Conservation (phyloP, 1,284 basidiomycete genomes). For the Jaminaea rosea region DNA sequence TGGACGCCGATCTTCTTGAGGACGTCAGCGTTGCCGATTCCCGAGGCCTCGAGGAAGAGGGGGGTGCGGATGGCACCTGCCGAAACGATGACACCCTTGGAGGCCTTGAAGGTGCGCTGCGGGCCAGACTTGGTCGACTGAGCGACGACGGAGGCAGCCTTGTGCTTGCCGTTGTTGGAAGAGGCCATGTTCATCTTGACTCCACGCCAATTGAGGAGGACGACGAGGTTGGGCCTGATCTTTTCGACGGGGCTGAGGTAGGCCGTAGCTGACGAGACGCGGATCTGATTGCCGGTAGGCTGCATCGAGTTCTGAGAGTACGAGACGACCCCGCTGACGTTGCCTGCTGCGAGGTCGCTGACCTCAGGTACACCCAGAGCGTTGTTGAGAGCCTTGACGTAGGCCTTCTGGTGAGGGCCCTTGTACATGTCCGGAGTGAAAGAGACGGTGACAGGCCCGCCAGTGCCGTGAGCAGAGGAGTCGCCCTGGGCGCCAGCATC, state of each 20-base stretch:
- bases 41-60: constrained; percentile 49
- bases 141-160: constrained; percentile 21
- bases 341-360: constrained; percentile 56
- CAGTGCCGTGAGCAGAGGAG: constrained; percentile 52
- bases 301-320: constrained; percentile 40
- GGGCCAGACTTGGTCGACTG: constrained; percentile 12
- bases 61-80: constrained; percentile 50
- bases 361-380: constrained; percentile 53
- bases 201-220: constrained; percentile 48
- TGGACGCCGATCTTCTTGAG: constrained; percentile 42
- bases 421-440: constrained; percentile 53
- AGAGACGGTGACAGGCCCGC: constrained; percentile 55
- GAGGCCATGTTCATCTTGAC: constrained; percentile 31
- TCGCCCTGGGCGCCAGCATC: constrained; percentile 53
- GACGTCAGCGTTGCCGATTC: constrained; percentile 47
- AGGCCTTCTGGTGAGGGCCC: constrained; percentile 55
- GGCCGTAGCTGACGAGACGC: constrained; percentile 50
- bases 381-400: constrained; percentile 52
- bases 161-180: constrained; percentile 6
- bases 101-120: constrained; percentile 40
- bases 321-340: constrained; percentile 54
- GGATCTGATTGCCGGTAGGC: constrained; percentile 45
- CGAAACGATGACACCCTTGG: constrained; percentile 49
- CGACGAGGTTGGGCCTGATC: constrained; percentile 55
- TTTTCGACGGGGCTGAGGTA: constrained; percentile 50